Evolutionary conservation across 2,329 filamentous ascomycete species (phyloP).

Genomic region (Colletotrichum ledebouriae): DNA sequence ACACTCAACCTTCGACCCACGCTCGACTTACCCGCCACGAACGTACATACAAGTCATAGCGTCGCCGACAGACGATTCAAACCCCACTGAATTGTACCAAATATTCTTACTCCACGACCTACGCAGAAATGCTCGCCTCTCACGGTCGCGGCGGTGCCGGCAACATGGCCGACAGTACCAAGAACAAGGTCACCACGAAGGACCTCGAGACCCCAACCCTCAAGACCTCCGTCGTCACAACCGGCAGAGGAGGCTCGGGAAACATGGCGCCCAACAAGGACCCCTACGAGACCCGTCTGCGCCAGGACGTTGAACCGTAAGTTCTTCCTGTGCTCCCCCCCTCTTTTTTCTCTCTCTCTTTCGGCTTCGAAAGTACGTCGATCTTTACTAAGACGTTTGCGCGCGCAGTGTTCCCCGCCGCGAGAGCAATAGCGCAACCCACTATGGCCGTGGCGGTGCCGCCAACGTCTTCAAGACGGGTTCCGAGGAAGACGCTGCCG

Average conservation of each 20-base stretch:
- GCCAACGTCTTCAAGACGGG: slow-evolving; percentile 75
- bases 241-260: slow-evolving; percentile 87
- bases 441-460: slow-evolving; percentile 81
- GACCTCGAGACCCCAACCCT: slow-evolving; percentile 87
- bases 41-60: no score
- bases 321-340: slow-evolving; percentile 50
- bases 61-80: no score
- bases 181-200: slow-evolving; percentile 63
- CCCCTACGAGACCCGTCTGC: slow-evolving; percentile 78
- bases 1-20: no score
- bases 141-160: slow-evolving; percentile 85
- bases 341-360: neutral
- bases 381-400: slow-evolving; percentile 36
- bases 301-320: slow-evolving; percentile 85
- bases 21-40: no score
- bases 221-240: slow-evolving; percentile 87
- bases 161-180: slow-evolving; percentile 73
- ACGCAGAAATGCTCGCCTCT: slow-evolving; percentile 63
- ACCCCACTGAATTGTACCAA: no score
- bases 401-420: slow-evolving; percentile 65
- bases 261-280: slow-evolving; percentile 87
- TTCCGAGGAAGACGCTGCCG: slow-evolving; percentile 55
- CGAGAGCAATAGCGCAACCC: slow-evolving; percentile 69
- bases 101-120: neutral
- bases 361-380: neutral